Percentiles rank a stretch among this genome's conserved stretches.
Conservation (phyloP, 2,329 filamentous ascomycete genomes). For the Alternaria brassicicola region DNA sequence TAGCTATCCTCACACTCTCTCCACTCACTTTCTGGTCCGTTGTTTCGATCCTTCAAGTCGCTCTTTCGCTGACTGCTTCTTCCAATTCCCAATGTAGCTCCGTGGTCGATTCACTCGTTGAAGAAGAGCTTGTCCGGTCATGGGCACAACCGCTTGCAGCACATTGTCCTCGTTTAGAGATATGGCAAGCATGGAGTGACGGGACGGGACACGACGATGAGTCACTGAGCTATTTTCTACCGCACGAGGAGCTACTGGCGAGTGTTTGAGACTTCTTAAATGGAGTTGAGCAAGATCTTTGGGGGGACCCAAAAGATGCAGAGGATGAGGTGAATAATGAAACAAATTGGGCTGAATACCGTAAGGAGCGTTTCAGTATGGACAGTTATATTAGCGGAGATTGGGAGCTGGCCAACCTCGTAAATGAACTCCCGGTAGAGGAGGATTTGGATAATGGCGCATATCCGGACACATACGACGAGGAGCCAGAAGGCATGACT, state of each 20-base stretch:
- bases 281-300: conserved; percentile 43
- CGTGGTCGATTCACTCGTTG: conserved; percentile 25
- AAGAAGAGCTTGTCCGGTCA: conserved; percentile 35
- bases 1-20: not conserved
- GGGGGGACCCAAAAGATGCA: conserved; percentile 36
- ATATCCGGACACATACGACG: conserved; percentile 19
- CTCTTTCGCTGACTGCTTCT: conserved; percentile 11
- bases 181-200: conserved; percentile 45
- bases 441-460: conserved; percentile 3
- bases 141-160: conserved; percentile 36
- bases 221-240: conserved; percentile 40
- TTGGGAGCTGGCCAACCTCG: conserved; percentile 19
- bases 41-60: conserved; percentile 2
- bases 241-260: conserved; percentile 37
- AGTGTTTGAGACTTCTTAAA: conserved; percentile 45
- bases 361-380: conserved; percentile 23
- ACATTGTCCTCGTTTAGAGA: conserved; percentile 39
- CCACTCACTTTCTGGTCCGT: conserved; percentile 1
- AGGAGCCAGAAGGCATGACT: conserved; percentile 30
- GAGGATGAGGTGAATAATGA: conserved; percentile 13
- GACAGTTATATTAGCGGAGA: conserved; percentile 19
- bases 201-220: conserved; percentile 38
- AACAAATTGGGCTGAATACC: conserved; percentile 7
- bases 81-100: conserved; percentile 15
- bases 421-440: conserved; percentile 19